A percentile compares a stretch with the other conserved stretches of the same genome.
phyloP scores from a whole-genome alignment of 306 rosid species.

The Calophaca sinica region DNA sequence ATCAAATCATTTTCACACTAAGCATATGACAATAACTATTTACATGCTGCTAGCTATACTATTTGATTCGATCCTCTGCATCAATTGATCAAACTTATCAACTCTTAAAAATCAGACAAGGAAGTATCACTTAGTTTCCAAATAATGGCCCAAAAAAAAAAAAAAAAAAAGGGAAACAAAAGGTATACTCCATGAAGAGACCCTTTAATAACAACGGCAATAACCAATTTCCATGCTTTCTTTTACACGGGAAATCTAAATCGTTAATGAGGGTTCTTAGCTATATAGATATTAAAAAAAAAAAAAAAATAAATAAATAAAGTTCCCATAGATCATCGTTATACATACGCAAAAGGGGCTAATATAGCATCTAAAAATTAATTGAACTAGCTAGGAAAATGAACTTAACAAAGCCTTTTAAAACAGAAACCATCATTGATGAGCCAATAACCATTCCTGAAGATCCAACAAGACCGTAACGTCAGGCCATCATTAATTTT shows the following conservation, averaged over 20 bases:
- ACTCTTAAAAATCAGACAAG: background rate
- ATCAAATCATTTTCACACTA: slow-evolving; percentile 31
- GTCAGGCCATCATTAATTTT: slow-evolving; percentile 15
- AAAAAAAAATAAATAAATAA: background rate
- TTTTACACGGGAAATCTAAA: slow-evolving; percentile 1
- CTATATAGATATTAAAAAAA: slow-evolving; percentile 24
- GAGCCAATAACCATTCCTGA: background rate
- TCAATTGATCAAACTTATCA: background rate
- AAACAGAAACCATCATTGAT: background rate
- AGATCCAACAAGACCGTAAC: slow-evolving; percentile 40
- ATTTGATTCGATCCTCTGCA: slow-evolving; percentile 26
- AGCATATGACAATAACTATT: slow-evolving; percentile 3
- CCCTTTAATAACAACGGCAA: background rate
- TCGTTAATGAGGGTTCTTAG: slow-evolving; percentile 9
- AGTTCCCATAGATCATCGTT: slow-evolving; percentile 7
- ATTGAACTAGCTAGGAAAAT: background rate
- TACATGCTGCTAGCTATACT: background rate
- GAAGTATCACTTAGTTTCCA: background rate
- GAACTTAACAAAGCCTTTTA: slow-evolving; percentile 25
- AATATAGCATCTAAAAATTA: slow-evolving; percentile 20
- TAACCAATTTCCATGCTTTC: slow-evolving; percentile 14
- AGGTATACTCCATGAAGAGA: background rate
- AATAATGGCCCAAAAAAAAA: background rate
- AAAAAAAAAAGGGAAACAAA: background rate
- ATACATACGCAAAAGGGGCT: slow-evolving; percentile 12